These are phyloP conservation scores for Alternaria sp. DNA, from an alignment of 2,329 filamentous ascomycete species.

Conservation along the genomic window DNA sequence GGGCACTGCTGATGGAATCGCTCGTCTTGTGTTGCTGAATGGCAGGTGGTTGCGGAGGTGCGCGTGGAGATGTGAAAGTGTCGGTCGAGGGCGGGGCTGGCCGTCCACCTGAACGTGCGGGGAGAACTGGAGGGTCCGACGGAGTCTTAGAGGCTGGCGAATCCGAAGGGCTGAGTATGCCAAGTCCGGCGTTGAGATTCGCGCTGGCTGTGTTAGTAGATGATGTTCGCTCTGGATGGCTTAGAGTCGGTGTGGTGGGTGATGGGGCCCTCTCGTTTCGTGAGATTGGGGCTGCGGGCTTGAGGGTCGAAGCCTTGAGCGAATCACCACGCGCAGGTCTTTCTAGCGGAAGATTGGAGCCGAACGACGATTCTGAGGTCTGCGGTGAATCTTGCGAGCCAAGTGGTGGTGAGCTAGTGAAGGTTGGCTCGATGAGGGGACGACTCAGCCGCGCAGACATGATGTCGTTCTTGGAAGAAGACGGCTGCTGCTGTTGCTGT, in stretches of 20 bases:
- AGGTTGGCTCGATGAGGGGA: constrained; percentile 41
- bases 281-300: constrained; percentile 54
- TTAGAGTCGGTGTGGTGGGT: constrained; percentile 51
- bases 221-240: constrained; percentile 49
- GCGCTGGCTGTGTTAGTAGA: constrained; percentile 40
- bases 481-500: constrained; percentile 42
- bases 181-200: constrained; percentile 51
- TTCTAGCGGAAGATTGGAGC: constrained; percentile 50
- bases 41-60: constrained; percentile 52
- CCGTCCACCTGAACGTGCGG: constrained; percentile 56
- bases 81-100: constrained; percentile 48
- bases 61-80: constrained; percentile 55
- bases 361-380: constrained; percentile 46
- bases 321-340: constrained; percentile 67
- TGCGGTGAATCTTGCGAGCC: constrained; percentile 46
- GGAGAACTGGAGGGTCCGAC: constrained; percentile 53
- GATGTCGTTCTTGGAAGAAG: constrained; percentile 49
- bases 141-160: constrained; percentile 50
- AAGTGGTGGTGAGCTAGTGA: constrained; percentile 48
- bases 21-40: constrained; percentile 48
- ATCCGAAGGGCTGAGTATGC: constrained; percentile 52
- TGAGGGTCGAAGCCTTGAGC: constrained; percentile 50
- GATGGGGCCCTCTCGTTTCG: constrained; percentile 67
- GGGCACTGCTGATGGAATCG: constrained; percentile 55
- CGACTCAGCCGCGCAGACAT: constrained; percentile 44